A percentile compares a stretch with the other conserved stretches of the same genome.
phyloP scores from a whole-genome alignment of 2,329 filamentous ascomycete species.

The Bipolaris victoriae region DNA sequence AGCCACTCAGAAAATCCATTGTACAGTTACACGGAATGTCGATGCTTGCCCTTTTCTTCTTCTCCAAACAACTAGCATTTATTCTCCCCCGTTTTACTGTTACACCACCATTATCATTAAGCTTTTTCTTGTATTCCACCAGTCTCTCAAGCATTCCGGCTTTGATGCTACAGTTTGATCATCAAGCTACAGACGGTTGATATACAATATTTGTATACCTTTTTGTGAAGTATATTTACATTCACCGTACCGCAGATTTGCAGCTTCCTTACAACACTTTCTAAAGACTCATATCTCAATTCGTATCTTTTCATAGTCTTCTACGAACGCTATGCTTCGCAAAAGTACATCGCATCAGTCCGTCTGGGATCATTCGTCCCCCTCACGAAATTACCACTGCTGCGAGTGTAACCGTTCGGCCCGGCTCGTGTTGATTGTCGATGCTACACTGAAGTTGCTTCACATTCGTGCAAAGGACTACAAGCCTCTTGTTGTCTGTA shows the following conservation, averaged over 20 bases:
- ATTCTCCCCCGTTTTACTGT: too few species aligned
- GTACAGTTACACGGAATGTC: too few species aligned
- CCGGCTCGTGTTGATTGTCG: not conserved
- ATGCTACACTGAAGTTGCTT: not conserved
- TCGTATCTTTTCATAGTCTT: not conserved
- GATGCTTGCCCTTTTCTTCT: too few species aligned
- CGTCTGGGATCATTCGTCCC: not conserved
- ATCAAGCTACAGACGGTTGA: too few species aligned
- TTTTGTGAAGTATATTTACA: too few species aligned
- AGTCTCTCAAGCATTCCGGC: too few species aligned
- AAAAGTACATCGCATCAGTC: not conserved
- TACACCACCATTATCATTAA: too few species aligned
- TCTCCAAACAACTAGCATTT: too few species aligned
- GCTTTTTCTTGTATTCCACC: too few species aligned
- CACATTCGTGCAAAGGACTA: not conserved
- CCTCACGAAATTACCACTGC: not conserved
- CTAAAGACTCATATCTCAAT: not conserved
- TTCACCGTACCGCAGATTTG: not conserved
- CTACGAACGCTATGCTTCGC: not conserved
- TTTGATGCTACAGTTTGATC: too few species aligned
- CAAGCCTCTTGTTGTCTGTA: not conserved
- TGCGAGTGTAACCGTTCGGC: not conserved
- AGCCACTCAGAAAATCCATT: too few species aligned
- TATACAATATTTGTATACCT: too few species aligned
- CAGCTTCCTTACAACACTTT: not conserved